phyloP scores from a whole-genome alignment of 2,329 filamentous ascomycete genomes.

The Monosporascus cannonballus region DNA sequence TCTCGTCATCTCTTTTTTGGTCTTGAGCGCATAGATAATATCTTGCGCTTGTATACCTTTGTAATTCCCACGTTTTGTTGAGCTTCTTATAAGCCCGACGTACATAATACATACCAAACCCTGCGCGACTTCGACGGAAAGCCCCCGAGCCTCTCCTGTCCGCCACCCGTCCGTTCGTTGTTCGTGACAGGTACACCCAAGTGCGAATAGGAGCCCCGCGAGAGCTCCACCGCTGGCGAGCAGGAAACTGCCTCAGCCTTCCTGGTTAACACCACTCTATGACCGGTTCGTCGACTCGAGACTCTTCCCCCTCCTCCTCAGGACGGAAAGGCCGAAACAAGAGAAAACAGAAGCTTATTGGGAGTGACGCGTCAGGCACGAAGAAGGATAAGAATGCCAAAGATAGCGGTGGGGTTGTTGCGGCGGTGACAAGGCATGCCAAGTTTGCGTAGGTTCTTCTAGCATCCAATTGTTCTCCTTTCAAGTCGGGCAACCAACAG shows the following conservation, averaged over 20 bases:
- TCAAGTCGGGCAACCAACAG: no score
- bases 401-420: conserved; percentile 28
- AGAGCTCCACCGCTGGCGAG: conserved; percentile 28
- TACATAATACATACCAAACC: not conserved
- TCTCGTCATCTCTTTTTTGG: conserved; percentile 1
- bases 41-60: not conserved
- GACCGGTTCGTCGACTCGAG: conserved; percentile 29
- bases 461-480: no score
- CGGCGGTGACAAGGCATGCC: conserved; percentile 30
- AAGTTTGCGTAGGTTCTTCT: conserved; percentile 24
- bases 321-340: conserved; percentile 21
- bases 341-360: conserved; percentile 25
- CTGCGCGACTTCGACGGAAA: not conserved
- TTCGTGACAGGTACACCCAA: not conserved
- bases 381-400: conserved; percentile 30
- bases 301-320: conserved; percentile 23
- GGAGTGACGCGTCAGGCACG: conserved; percentile 23
- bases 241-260: conserved; percentile 27
- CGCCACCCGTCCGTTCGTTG: not conserved
- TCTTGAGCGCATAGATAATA: not conserved
- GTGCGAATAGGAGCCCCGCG: not conserved
- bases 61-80: not conserved
- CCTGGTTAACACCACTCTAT: conserved; percentile 24
- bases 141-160: not conserved
- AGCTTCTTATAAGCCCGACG: not conserved